Percentiles rank a stretch among this genome's conserved stretches.
phyloP scores from a whole-genome alignment of 2,329 filamentous ascomycete genomes.

The Neopestalotiopsis sp. region DNA sequence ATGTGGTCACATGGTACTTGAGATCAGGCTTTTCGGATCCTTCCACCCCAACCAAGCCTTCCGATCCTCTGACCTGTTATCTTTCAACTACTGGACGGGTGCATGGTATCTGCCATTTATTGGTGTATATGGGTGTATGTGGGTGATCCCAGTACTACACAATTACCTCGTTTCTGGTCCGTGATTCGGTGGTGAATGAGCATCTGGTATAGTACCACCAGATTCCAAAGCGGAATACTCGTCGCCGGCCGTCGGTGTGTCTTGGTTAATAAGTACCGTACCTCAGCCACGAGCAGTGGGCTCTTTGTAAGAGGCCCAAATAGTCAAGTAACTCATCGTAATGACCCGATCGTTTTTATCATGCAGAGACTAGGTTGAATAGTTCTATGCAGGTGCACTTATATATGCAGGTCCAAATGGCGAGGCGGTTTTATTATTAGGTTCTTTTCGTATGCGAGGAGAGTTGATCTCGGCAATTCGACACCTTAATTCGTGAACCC shows the following conservation, averaged over 20 bases:
- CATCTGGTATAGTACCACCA: background rate
- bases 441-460: background rate
- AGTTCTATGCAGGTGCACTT: background rate
- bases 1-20: conserved; percentile 2
- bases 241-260: background rate
- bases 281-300: background rate
- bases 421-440: background rate
- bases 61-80: background rate
- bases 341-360: background rate
- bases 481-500: background rate
- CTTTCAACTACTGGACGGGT: background rate
- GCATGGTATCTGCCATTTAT: background rate
- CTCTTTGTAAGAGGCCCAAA: background rate
- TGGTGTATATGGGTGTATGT: background rate
- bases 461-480: background rate
- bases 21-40: background rate
- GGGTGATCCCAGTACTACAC: background rate
- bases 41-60: background rate
- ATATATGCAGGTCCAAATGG: background rate
- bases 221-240: background rate
- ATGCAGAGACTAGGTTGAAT: background rate
- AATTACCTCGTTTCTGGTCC: background rate
- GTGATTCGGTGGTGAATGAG: background rate
- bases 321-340: background rate
- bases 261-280: background rate